Percentiles rank a stretch among this genome's conserved stretches.
Conservation (phyloP, 202 grass and related monocot species). For the Zizania palustris region DNA sequence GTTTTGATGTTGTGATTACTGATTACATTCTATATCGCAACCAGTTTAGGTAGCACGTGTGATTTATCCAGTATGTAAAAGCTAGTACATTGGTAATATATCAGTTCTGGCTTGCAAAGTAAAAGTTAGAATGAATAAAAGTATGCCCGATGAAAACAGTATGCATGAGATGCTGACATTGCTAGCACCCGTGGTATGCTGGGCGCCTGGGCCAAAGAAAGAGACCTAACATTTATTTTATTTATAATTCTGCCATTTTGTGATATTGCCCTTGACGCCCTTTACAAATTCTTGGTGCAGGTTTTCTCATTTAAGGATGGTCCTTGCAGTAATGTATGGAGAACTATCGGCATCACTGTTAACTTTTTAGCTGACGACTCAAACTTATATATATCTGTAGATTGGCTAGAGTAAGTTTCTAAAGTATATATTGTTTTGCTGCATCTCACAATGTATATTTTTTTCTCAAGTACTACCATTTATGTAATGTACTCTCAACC, state of each 20-base stretch:
- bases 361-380: conserved; percentile 48
- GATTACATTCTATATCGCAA: conserved; percentile 11
- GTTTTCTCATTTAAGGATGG: conserved; percentile 86
- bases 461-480: neutral
- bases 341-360: conserved; percentile 57
- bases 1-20: neutral
- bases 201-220: neutral
- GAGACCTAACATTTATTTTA: conserved; percentile 15
- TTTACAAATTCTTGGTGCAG: conserved; percentile 53
- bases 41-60: conserved; percentile 25
- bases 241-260: neutral
- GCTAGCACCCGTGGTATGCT: neutral
- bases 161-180: conserved; percentile 5
- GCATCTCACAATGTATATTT: conserved; percentile 14
- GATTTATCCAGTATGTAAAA: neutral
- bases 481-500: conserved; percentile 34
- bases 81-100: conserved; percentile 13
- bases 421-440: conserved; percentile 37
- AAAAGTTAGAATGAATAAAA: conserved; percentile 1
- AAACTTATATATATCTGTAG: conserved; percentile 47
- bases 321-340: conserved; percentile 67
- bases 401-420: conserved; percentile 94
- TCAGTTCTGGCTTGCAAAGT: conserved; percentile 23
- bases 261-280: neutral
- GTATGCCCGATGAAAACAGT: neutral